These are phyloP conservation scores for Hordeum vulgare DNA, from an alignment of 176 grass and related monocot genomes.

Conservation along the genomic window MorexV3_pseudomolecules_assembly NC_058523.1:395322259-395322758, in stretches of 20 bases:
- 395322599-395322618: neutral
- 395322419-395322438: no score
- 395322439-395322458: no score
- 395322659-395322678: conserved; percentile 6
- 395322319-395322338: no score
- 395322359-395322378: no score
- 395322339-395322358: no score
- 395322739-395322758: conserved; percentile 24
- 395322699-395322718: conserved; percentile 2
- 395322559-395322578: neutral
- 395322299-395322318: no score
- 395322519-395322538: neutral
- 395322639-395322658: neutral
- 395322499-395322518: neutral
- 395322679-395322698: neutral
- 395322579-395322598: neutral
- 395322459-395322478: no score
- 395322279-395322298: no score
- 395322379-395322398: no score
- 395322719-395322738: conserved; percentile 28
- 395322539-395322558: neutral
- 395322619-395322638: neutral
- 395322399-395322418: no score
- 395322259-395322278: no score
- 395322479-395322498: neutral